phyloP scores from a whole-genome alignment of 2,329 filamentous ascomycete species.

The Berkeleyomyces basicola region DNA sequence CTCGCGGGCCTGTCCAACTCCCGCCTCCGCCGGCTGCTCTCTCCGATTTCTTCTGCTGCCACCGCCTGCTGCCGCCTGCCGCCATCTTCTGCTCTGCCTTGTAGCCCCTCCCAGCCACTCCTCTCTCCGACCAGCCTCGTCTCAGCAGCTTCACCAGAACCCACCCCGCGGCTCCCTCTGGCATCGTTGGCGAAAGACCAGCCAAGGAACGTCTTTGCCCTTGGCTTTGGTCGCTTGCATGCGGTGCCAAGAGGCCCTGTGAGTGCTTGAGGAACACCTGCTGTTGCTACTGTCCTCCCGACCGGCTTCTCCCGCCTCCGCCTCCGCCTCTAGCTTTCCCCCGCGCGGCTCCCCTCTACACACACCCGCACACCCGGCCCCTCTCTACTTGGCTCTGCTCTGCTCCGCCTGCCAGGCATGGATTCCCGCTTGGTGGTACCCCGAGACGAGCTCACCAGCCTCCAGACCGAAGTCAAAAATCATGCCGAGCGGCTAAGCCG shows the following conservation, averaged over 20 bases:
- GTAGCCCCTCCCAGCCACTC: not conserved
- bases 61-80: not conserved
- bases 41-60: not conserved
- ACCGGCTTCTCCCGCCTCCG: not conserved
- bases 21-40: not conserved
- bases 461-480: conserved; percentile 56
- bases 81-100: not conserved
- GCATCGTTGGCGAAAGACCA: conserved; percentile 7
- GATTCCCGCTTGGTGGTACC: conserved; percentile 43
- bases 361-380: not conserved
- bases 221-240: conserved; percentile 11
- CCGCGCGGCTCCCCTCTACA: not conserved
- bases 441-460: conserved; percentile 48
- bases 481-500: conserved; percentile 45
- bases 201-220: not conserved
- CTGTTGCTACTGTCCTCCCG: not conserved
- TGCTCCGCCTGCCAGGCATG: conserved; percentile 30
- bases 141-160: not conserved
- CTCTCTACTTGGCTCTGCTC: not conserved
- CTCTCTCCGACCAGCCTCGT: not conserved
- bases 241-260: conserved; percentile 11
- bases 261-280: not conserved
- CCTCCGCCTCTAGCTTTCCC: not conserved
- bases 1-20: no score
- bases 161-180: not conserved